phyloP scores from a whole-genome alignment of 2,329 filamentous ascomycete species.

The Monosporascus sp. region DNA sequence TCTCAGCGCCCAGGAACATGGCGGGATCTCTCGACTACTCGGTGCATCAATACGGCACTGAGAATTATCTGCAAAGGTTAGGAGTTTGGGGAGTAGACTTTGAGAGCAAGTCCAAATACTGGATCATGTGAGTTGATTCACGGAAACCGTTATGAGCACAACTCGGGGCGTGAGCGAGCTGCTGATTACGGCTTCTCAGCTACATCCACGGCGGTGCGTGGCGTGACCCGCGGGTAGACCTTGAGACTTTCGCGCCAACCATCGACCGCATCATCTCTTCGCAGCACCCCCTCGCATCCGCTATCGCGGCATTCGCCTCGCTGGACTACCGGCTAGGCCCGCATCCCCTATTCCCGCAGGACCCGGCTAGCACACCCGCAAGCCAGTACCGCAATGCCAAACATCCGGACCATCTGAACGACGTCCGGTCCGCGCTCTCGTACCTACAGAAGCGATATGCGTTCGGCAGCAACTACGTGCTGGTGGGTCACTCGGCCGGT shows the following conservation, averaged over 20 bases:
- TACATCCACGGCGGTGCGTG: conserved; percentile 61
- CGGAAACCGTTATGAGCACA: neutral
- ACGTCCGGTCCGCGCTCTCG: conserved; percentile 46
- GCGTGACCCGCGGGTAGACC: conserved; percentile 50
- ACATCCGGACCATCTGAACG: conserved; percentile 57
- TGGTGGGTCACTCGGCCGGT: conserved; percentile 59
- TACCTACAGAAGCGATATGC: conserved; percentile 42
- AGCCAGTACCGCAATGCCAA: conserved; percentile 34
- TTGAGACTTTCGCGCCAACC: conserved; percentile 39
- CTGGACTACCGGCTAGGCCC: conserved; percentile 60
- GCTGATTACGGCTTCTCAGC: conserved; percentile 18
- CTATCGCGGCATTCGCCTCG: conserved; percentile 56
- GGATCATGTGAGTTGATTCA: conserved; percentile 22
- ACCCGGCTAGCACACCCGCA: conserved; percentile 30
- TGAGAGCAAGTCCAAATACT: conserved; percentile 17
- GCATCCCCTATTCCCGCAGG: conserved; percentile 40
- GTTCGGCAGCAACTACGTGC: conserved; percentile 42
- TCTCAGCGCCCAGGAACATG: conserved; percentile 10
- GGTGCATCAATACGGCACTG: conserved; percentile 20
- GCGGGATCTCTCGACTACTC: conserved; percentile 22
- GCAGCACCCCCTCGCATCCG: conserved; percentile 12
- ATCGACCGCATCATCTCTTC: conserved; percentile 36
- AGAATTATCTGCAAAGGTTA: conserved; percentile 37
- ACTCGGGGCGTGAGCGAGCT: too few species aligned
- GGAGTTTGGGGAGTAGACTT: conserved; percentile 36